These are phyloP conservation scores for Aspergillus japonicus DNA, from an alignment of 2,329 filamentous ascomycete species.

Conservation along the genomic window DNA sequence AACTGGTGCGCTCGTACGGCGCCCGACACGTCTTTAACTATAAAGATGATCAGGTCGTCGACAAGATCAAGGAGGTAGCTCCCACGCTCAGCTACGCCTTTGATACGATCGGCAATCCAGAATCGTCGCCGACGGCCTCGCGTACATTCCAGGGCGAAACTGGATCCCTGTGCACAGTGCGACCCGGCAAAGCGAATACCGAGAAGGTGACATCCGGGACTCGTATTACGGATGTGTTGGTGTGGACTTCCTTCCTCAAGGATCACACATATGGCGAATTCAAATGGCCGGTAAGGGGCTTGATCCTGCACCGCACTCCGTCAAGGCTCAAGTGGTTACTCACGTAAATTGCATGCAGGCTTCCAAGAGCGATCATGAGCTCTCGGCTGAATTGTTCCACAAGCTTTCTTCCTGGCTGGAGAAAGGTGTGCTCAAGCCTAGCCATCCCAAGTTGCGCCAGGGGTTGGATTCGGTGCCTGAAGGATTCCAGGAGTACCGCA, in stretches of 20 bases:
- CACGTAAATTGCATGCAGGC: slow-evolving; percentile 24
- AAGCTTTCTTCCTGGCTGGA: slow-evolving; percentile 37
- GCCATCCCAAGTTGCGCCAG: slow-evolving; percentile 27
- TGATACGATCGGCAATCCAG: slow-evolving; percentile 45
- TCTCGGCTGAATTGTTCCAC: slow-evolving; percentile 40
- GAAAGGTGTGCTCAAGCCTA: slow-evolving; percentile 38
- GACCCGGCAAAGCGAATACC: slow-evolving; percentile 43
- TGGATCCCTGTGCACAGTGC: slow-evolving; percentile 41
- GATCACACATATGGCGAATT: slow-evolving; percentile 39
- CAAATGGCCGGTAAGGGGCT: slow-evolving; percentile 38
- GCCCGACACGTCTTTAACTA: slow-evolving; percentile 44
- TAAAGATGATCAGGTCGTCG: slow-evolving; percentile 35
- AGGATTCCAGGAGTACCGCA: slow-evolving; percentile 41
- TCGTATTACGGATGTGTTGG: slow-evolving; percentile 44
- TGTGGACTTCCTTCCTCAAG: slow-evolving; percentile 46
- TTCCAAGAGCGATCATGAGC: slow-evolving; percentile 37
- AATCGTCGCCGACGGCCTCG: slow-evolving; percentile 37
- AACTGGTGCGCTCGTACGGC: slow-evolving; percentile 34
- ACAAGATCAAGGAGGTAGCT: slow-evolving; percentile 34
- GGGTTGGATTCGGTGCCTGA: slow-evolving; percentile 34
- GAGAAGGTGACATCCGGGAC: slow-evolving; percentile 34
- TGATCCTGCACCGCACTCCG: background rate
- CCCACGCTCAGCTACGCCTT: slow-evolving; percentile 41
- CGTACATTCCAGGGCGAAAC: slow-evolving; percentile 26
- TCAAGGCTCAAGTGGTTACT: background rate